These are phyloP conservation scores for Sporothrix euskadiensis DNA, from an alignment of 2,329 filamentous ascomycete species.

Conservation along the genomic window DNA sequence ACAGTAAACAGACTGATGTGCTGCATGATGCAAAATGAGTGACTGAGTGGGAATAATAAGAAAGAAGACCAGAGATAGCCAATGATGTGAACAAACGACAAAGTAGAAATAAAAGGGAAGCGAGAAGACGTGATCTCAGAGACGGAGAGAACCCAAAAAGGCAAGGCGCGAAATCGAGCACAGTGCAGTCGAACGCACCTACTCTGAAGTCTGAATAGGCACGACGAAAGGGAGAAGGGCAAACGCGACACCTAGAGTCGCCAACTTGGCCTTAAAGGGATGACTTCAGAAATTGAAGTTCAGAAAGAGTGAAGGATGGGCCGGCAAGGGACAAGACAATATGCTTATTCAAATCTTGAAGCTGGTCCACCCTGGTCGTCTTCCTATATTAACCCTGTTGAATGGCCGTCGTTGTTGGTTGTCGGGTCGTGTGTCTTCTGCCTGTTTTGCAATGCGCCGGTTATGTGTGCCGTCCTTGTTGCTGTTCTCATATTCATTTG, in stretches of 20 bases:
- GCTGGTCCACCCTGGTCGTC: neutral
- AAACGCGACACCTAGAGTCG: neutral
- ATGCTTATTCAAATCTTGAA: neutral
- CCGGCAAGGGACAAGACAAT: neutral
- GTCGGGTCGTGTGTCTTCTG: neutral
- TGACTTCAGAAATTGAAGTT: neutral
- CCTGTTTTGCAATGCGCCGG: neutral
- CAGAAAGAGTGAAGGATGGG: neutral
- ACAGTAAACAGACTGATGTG: conserved; percentile 19
- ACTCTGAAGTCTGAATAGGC: neutral
- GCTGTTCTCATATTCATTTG: neutral
- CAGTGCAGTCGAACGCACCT: neutral
- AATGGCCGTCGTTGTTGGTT: neutral
- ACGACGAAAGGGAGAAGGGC: neutral
- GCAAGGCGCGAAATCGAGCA: neutral
- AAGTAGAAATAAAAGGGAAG: neutral
- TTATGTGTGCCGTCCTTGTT: neutral
- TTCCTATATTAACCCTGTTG: neutral
- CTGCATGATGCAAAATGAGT: conserved; percentile 20
- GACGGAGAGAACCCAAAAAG: neutral
- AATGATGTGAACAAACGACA: conserved; percentile 1
- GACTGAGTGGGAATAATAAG: neutral
- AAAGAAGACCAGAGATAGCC: neutral
- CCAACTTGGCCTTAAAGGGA: neutral
- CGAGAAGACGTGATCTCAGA: neutral